Evolutionary conservation across 352 stramenopile species (phyloP).

Genomic region (Chrysophaeum taylorii): DNA sequence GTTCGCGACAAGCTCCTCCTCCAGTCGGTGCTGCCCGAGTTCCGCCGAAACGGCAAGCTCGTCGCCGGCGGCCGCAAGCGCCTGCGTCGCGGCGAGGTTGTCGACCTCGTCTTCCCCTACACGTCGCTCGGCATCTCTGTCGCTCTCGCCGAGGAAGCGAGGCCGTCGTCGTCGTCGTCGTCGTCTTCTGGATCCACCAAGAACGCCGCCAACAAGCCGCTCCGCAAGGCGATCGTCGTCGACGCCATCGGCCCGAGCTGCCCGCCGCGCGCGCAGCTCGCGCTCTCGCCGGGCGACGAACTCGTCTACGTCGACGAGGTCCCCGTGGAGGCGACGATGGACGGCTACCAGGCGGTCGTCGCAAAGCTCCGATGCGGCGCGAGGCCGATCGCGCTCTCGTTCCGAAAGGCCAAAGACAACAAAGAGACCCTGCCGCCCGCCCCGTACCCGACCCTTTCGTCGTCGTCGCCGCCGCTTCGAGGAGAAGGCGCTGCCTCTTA

Average conservation of each 20-base stretch:
- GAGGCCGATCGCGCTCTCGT: background rate
- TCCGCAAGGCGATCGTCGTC: too few relatives aligned
- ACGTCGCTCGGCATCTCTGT: background rate
- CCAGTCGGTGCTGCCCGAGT: constrained; percentile 4
- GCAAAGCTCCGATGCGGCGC: background rate
- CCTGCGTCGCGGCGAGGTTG: background rate
- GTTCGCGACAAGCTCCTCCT: background rate
- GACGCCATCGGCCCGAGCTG: background rate
- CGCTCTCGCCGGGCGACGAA: background rate
- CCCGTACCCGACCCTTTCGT: too few relatives aligned
- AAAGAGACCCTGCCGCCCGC: too few relatives aligned
- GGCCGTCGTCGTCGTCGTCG: too few relatives aligned
- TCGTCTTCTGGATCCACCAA: too few relatives aligned
- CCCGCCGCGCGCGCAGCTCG: background rate
- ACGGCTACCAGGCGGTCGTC: background rate
- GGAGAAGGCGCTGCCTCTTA: too few relatives aligned
- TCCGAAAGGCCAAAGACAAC: too few relatives aligned
- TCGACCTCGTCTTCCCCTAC: background rate
- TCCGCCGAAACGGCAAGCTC: constrained; percentile 15
- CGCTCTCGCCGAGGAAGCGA: background rate
- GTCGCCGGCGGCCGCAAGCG: background rate
- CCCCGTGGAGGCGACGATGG: background rate
- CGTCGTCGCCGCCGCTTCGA: too few relatives aligned
- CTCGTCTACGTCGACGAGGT: background rate
- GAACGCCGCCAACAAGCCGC: too few relatives aligned